These are phyloP conservation scores for Globisporangium heterothallicum DNA, from an alignment of 352 stramenopile genomes.

Conservation along the genomic window DNA sequence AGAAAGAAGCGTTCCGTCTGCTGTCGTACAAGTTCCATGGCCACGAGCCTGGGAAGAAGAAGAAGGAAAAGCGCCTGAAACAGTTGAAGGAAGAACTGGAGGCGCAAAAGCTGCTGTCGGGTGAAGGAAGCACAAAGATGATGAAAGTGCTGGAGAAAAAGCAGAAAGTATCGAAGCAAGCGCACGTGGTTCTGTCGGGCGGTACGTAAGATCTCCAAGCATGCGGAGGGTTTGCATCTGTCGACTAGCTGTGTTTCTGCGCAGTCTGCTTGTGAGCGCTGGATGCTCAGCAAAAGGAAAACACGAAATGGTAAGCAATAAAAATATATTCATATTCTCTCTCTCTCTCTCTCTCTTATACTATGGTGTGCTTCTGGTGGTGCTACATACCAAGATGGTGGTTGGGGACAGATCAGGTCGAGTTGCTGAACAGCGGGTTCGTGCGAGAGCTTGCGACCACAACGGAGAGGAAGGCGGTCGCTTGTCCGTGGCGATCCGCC, in stretches of 20 bases:
- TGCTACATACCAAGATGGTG: neutral
- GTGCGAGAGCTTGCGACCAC: conserved; percentile 52
- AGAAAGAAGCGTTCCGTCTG: conserved; percentile 97
- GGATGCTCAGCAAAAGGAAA: conserved; percentile 3
- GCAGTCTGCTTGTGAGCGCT: neutral
- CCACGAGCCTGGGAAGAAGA: conserved; percentile 95
- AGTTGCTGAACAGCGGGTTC: conserved; percentile 40
- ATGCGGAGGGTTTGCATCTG: too few relatives aligned
- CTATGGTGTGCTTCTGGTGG: neutral
- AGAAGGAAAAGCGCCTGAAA: conserved; percentile 93
- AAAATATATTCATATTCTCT: conserved; percentile 8
- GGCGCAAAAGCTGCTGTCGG: conserved; percentile 67
- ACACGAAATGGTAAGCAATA: conserved; percentile 14
- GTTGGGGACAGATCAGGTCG: neutral
- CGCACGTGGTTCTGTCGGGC: conserved; percentile 77
- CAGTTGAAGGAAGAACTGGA: conserved; percentile 80
- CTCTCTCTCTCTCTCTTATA: neutral
- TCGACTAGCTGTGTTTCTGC: too few relatives aligned
- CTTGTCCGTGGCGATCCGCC: conserved; percentile 26
- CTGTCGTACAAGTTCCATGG: conserved; percentile 99
- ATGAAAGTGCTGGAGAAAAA: conserved; percentile 86
- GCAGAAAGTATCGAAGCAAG: conserved; percentile 75
- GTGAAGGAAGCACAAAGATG: conserved; percentile 75
- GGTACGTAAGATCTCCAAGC: conserved; percentile 29
- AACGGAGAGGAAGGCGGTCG: conserved; percentile 42